Conservation (phyloP, 257 asterid genomes). For the Plantago major region DNA sequence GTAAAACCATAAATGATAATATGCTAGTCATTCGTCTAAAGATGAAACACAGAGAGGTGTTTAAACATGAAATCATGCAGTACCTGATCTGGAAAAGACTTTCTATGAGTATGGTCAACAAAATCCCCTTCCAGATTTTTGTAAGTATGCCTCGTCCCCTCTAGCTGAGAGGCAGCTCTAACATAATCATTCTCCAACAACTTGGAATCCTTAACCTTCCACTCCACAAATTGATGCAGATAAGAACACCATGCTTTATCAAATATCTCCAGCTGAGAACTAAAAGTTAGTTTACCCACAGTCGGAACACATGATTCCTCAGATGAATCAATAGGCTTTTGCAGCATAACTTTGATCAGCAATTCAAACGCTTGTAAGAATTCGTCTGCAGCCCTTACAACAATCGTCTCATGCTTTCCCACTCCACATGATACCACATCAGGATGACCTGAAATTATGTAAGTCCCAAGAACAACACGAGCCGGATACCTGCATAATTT, state of each 20-base stretch:
- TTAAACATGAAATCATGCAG: not conserved
- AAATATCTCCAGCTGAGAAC: slow-evolving; percentile 70
- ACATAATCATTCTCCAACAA: slow-evolving; percentile 82
- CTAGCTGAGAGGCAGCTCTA: slow-evolving; percentile 95
- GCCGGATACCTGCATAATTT: slow-evolving; percentile 16
- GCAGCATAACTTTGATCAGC: slow-evolving; percentile 53
- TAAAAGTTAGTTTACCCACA: slow-evolving; percentile 40
- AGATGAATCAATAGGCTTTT: slow-evolving; percentile 50
- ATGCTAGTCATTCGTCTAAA: not conserved
- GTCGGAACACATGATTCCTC: slow-evolving; percentile 27
- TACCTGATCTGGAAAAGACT: slow-evolving; percentile 52
- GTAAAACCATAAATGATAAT: slow-evolving; percentile 9
- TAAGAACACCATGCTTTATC: slow-evolving; percentile 95
- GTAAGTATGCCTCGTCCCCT: slow-evolving; percentile 77
- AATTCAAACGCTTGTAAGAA: slow-evolving; percentile 77
- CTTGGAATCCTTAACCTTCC: slow-evolving; percentile 95
- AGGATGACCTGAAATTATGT: slow-evolving; percentile 81
- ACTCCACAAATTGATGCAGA: slow-evolving; percentile 86
- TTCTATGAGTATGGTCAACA: slow-evolving; percentile 65
- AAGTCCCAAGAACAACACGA: slow-evolving; percentile 25
- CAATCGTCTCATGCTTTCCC: slow-evolving; percentile 78
- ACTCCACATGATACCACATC: slow-evolving; percentile 81
- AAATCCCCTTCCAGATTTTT: slow-evolving; percentile 71
- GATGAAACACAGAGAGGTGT: not conserved
- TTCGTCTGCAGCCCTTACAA: slow-evolving; percentile 69